These are phyloP conservation scores for Powellomyces hirtus DNA, from an alignment of 192 early-diverging fungal species.

Conservation along the genomic window DNA sequence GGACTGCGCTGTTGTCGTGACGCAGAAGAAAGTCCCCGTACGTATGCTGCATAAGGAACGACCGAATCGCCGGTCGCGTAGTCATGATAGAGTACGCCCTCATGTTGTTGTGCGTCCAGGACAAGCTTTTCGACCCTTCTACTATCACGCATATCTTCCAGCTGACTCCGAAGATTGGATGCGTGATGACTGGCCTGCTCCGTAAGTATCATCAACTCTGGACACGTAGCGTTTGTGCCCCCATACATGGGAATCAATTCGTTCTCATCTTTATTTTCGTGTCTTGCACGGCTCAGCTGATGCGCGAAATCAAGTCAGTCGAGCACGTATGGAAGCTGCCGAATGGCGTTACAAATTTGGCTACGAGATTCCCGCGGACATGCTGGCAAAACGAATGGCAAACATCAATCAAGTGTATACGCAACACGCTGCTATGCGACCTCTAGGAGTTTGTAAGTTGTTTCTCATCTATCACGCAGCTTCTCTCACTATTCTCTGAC, in stretches of 20 bases:
- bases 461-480: neutral
- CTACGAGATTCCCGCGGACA: conserved; percentile 94
- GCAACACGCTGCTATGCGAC: conserved; percentile 98
- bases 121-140: conserved; percentile 93
- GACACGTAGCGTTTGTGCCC: no score
- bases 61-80: neutral
- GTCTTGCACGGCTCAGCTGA: no score
- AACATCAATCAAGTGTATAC: conserved; percentile 99
- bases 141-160: conserved; percentile 92
- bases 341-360: conserved; percentile 99
- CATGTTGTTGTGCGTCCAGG: conserved; percentile 48
- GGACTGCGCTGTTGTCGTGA: conserved; percentile 90
- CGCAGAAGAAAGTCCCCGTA: conserved; percentile 95
- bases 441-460: conserved; percentile 87
- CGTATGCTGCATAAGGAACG: no score
- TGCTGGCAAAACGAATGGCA: conserved; percentile 96
- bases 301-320: conserved; percentile 86
- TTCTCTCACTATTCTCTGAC: neutral
- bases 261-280: neutral
- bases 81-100: no score
- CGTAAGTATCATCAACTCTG: conserved; percentile 53
- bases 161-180: conserved; percentile 90
- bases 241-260: neutral
- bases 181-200: conserved; percentile 97
- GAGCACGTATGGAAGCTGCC: conserved; percentile 92